Evolutionary conservation across 495 filamentous ascomycete genomes (phyloP), one percentile per base, ranked within the genome.

Genomic region (Ascobolus immersus): DNA sequence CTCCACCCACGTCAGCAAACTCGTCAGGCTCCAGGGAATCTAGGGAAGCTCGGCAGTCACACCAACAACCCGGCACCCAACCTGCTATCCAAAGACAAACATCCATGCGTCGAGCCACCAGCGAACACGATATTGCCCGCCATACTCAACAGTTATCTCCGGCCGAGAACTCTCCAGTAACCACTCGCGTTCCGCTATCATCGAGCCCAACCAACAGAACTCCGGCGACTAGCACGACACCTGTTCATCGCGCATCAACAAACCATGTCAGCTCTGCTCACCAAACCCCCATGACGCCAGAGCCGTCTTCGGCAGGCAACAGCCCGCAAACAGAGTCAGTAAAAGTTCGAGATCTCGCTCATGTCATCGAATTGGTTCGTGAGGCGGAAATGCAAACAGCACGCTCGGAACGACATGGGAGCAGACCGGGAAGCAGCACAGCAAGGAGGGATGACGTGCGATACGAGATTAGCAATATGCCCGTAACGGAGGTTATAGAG

Each of bases 381-480:
- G 42, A 49, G 15, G 47, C 45, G 10, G 26, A 24, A 9, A 38
- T 28, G 26, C 6, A 31, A 17, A 31, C 33, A 32, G 36, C 46
- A 18, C 47, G 23, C 13, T 28, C 33, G 12, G 7, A 39, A 7
- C 39, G 35, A 4, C 37, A 37, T 20, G 28, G 47, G 21, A 40
- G 39, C 11, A 35, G 46, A 15, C 30, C 37, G 14, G 39, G 39
- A 19, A 40, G 39, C 11, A 35, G 46, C 17, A 34, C 37, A 14
- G 39, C 36, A 14, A 28, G 34, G 20, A 43, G 46, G 26, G 47
- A 49, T 24, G 38, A 36, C 5, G 37, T 32, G 25, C 39, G 46
- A 44, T 99, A 90, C 51, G 86, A 94, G 52, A 94, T 99, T 41
- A 93, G 82, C 54, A 74, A 70, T 33, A 99, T 99, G 86, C 84